phyloP scores from a whole-genome alignment of 163 green algal genomes.

The Chlorella variabilis region DNA sequence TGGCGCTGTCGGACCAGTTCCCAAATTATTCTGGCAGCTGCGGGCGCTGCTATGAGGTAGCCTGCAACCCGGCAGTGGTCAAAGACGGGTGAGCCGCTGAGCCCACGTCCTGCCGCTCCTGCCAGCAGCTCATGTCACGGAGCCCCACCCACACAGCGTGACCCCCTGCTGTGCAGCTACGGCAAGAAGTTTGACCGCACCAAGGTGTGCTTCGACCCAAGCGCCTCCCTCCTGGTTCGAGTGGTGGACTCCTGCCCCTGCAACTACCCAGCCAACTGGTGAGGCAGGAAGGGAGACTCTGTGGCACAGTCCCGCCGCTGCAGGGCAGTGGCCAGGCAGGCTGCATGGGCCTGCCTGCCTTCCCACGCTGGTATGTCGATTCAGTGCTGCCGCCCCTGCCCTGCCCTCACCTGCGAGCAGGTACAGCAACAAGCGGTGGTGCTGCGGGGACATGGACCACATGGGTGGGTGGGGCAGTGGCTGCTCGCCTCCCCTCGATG shows the following conservation, averaged over 20 bases:
- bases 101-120: neutral
- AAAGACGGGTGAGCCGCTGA: neutral
- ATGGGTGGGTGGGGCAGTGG: neutral
- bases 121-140: too few species aligned
- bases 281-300: neutral
- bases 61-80: conserved; percentile 34
- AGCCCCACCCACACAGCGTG: too few species aligned
- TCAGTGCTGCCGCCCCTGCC: neutral
- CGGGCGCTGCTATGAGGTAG: conserved; percentile 56
- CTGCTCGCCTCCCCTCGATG: neutral
- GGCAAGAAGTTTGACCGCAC: conserved; percentile 29
- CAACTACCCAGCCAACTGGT: conserved; percentile 46
- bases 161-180: conserved; percentile 44
- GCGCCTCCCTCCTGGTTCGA: conserved; percentile 48
- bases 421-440: conserved; percentile 76
- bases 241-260: conserved; percentile 65
- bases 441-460: conserved; percentile 61
- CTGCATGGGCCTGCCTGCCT: too few species aligned
- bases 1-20: conserved; percentile 50
- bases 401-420: too few species aligned
- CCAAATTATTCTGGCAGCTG: conserved; percentile 61
- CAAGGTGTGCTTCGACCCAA: conserved; percentile 9
- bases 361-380: too few species aligned
- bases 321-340: too few species aligned
- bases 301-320: too few species aligned